These are phyloP conservation scores for Glarea lozoyensis DNA, from an alignment of 495 filamentous ascomycete genomes.

Conservation along the genomic window DNA sequence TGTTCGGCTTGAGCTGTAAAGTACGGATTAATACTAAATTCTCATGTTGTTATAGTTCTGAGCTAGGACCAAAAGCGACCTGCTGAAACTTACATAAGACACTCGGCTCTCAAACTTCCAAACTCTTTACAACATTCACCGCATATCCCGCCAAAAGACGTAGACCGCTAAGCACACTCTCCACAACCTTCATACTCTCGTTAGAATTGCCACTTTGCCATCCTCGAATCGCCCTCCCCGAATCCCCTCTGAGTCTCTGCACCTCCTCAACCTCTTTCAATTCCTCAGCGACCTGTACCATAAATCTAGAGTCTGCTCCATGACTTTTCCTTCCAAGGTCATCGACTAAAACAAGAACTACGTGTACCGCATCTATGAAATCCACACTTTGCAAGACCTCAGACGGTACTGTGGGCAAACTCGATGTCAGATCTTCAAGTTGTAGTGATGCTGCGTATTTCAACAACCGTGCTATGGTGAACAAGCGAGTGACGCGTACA, in stretches of 20 bases:
- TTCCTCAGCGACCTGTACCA: constrained; percentile 1
- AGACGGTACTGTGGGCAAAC: background rate
- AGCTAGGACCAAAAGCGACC: too few relatives aligned
- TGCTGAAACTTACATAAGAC: too few relatives aligned
- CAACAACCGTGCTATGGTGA: constrained; percentile 4
- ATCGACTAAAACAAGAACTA: background rate
- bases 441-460: constrained; percentile 5
- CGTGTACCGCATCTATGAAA: constrained; percentile 5
- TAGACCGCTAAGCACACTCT: background rate
- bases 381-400: constrained; percentile 1
- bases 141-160: background rate
- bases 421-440: background rate
- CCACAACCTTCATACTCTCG: background rate
- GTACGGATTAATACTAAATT: too few relatives aligned
- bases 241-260: background rate
- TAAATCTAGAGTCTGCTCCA: constrained; percentile 3
- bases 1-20: too few relatives aligned
- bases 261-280: constrained; percentile 5
- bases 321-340: background rate
- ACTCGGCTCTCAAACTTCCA: too few relatives aligned
- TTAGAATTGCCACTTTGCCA: background rate
- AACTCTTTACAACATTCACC: background rate
- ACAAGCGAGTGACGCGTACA: constrained; percentile 3
- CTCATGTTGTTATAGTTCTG: too few relatives aligned
- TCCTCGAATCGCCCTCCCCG: background rate